Conservation (phyloP, 2,329 filamentous ascomycete genomes). For the Aspergillus hiratsukae region DNA sequence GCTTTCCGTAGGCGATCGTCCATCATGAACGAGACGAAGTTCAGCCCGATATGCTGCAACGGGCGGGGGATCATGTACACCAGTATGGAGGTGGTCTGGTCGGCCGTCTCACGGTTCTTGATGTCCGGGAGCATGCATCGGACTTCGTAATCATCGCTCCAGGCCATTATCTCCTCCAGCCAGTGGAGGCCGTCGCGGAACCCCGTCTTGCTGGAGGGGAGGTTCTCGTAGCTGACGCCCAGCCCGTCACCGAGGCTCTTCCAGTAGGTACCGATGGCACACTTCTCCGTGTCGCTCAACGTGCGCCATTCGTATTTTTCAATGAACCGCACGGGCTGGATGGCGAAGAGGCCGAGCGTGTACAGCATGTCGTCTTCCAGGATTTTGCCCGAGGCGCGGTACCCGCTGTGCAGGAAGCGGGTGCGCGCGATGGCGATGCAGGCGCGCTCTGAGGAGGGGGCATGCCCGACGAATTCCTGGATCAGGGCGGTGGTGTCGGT, state of each 20-base stretch:
- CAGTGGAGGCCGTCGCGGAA: conserved; percentile 51
- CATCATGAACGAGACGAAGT: conserved; percentile 58
- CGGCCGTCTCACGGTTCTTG: conserved; percentile 51
- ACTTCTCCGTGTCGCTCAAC: conserved; percentile 63
- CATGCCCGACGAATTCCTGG: conserved; percentile 44
- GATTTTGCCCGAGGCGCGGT: conserved; percentile 57
- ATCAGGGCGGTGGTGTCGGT: conserved; percentile 50
- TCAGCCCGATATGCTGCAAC: conserved; percentile 44
- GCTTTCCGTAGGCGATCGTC: conserved; percentile 59
- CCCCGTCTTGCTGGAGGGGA: conserved; percentile 40
- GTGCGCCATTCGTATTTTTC: conserved; percentile 65
- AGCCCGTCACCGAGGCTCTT: conserved; percentile 67
- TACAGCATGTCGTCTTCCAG: conserved; percentile 61
- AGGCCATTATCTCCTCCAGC: conserved; percentile 47
- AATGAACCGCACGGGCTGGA: conserved; percentile 62
- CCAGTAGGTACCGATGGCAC: conserved; percentile 66
- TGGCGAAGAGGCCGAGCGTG: conserved; percentile 61
- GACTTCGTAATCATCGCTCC: conserved; percentile 57
- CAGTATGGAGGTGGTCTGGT: conserved; percentile 58
- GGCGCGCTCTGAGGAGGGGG: conserved; percentile 42
- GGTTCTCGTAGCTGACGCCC: conserved; percentile 51
- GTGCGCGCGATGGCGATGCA: conserved; percentile 56
- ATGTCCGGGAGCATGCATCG: conserved; percentile 53
- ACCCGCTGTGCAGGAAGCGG: conserved; percentile 59
- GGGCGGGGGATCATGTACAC: conserved; percentile 51